Percentiles rank a stretch among this genome's conserved stretches.
These are phyloP conservation scores for Ogataea hybrid DNA, from an alignment of 1,139 yeast species.

Conservation along the genomic window DNA sequence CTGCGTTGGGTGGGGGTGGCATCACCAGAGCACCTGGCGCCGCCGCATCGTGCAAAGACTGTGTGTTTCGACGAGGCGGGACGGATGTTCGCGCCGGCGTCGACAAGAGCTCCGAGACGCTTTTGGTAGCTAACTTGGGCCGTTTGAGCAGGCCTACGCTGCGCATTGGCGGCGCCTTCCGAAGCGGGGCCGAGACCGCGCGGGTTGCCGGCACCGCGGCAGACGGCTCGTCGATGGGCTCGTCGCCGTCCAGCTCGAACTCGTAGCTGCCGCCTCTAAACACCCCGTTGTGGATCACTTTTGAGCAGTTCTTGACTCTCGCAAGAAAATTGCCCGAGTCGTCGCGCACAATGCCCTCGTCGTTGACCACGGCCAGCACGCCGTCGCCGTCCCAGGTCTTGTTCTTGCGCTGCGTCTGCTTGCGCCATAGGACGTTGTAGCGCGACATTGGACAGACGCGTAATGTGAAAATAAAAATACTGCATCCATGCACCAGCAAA, in stretches of 20 bases:
- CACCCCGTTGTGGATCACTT: constrained; percentile 39
- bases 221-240: constrained; percentile 16
- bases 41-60: constrained; percentile 28
- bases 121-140: constrained; percentile 3
- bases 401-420: constrained; percentile 69
- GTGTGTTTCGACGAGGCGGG: neutral
- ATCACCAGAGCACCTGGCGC: constrained; percentile 41
- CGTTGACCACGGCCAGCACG: constrained; percentile 35
- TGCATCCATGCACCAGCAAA: constrained; percentile 7
- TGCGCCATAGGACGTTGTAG: constrained; percentile 60
- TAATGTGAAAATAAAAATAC: neutral
- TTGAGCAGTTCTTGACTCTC: constrained; percentile 20
- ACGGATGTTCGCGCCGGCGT: neutral
- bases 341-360: constrained; percentile 23
- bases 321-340: constrained; percentile 24
- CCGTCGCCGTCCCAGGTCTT: constrained; percentile 98
- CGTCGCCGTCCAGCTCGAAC: constrained; percentile 49
- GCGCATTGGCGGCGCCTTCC: neutral
- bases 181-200: constrained; percentile 1
- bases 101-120: constrained; percentile 3
- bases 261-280: constrained; percentile 52
- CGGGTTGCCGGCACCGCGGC: constrained; percentile 5
- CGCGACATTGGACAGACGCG: constrained; percentile 2
- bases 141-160: constrained; percentile 7
- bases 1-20: constrained; percentile 33